phyloP scores from a whole-genome alignment of 441 rosid genomes.

The Syzygium syzygioides region DNA sequence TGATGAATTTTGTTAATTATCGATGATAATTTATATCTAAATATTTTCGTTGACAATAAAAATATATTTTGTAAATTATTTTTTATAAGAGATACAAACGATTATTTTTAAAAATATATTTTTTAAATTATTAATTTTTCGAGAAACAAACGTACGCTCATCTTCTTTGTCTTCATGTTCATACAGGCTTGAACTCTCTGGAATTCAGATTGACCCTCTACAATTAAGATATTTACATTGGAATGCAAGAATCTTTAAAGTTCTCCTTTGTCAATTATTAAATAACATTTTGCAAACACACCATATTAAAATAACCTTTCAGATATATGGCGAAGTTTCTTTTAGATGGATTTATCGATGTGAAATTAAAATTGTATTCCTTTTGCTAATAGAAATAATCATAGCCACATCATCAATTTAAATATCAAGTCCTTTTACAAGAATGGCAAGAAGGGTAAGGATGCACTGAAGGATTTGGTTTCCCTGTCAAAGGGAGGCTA shows the following conservation, averaged over 20 bases:
- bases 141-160: background rate
- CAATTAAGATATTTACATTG: background rate
- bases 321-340: background rate
- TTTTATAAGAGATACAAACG: fast-evolving
- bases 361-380: background rate
- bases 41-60: background rate
- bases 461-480: background rate
- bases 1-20: background rate
- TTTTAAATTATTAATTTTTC: background rate
- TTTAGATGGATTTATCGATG: background rate
- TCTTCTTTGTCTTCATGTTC: background rate
- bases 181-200: background rate
- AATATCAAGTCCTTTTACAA: background rate
- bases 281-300: background rate
- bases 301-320: background rate
- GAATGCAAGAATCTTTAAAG: background rate
- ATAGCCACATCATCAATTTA: too few species aligned
- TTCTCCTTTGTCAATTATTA: background rate
- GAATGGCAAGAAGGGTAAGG: background rate
- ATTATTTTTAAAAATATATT: background rate
- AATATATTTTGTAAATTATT: background rate
- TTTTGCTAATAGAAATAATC: background rate
- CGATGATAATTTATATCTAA: background rate
- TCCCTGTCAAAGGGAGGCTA: too few species aligned
- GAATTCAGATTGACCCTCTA: background rate